Evolutionary conservation across 2,329 filamentous ascomycete genomes (phyloP).

Genomic region (Chrysoporthe puriensis): DNA sequence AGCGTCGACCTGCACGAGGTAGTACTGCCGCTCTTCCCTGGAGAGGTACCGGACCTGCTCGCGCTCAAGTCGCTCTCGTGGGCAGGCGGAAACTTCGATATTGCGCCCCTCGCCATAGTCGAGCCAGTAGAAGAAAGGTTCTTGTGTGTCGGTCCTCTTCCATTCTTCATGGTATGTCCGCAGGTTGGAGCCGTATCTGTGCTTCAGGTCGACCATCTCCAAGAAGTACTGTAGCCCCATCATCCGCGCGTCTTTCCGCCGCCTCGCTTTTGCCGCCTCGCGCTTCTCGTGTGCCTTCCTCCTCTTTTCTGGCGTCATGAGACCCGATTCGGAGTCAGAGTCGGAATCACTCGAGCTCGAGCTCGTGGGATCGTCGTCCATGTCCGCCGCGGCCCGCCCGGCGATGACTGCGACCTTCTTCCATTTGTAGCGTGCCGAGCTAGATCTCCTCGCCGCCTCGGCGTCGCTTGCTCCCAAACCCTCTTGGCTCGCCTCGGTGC

Average conservation of each 20-base stretch:
- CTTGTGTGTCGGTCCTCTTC: conserved; percentile 74
- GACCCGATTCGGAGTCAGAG: conserved; percentile 37
- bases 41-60: conserved; percentile 85
- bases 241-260: conserved; percentile 70
- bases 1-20: conserved; percentile 75
- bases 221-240: conserved; percentile 87
- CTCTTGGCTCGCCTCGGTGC: conserved; percentile 27
- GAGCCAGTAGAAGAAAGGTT: conserved; percentile 95
- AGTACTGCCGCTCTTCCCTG: conserved; percentile 78
- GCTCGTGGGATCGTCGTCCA: conserved; percentile 44
- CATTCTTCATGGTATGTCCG: conserved; percentile 82
- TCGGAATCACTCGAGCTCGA: conserved; percentile 47
- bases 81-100: conserved; percentile 72
- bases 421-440: conserved; percentile 70
- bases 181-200: conserved; percentile 84
- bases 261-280: conserved; percentile 56
- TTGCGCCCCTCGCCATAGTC: conserved; percentile 77
- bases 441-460: conserved; percentile 32
- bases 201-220: conserved; percentile 84
- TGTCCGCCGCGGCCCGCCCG: conserved; percentile 72
- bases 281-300: conserved; percentile 45
- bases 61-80: conserved; percentile 73
- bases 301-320: conserved; percentile 42
- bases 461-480: conserved; percentile 20
- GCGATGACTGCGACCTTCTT: conserved; percentile 73